Conservation (phyloP, 108 stramenopile genomes). For the Bacterosira constricta region DNA sequence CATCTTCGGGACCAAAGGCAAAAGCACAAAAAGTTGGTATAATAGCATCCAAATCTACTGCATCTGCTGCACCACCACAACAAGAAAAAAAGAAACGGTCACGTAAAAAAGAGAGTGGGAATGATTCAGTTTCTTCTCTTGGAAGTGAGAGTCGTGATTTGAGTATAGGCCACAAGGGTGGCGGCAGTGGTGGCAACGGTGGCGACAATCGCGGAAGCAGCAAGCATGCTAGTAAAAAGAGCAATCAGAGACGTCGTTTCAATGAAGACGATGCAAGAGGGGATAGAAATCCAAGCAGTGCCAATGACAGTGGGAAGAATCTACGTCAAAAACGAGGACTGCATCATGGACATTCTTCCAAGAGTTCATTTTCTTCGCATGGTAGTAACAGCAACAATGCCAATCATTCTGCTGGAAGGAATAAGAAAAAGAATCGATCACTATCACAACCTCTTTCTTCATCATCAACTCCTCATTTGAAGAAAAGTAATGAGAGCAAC, state of each 20-base stretch:
- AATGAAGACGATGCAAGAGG: slow-evolving; percentile 15
- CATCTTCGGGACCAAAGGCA: no score
- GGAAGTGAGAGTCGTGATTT: slow-evolving; percentile 28
- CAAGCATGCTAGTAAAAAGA: slow-evolving; percentile 32
- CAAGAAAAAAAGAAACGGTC: slow-evolving; percentile 36
- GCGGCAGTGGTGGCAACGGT: slow-evolving; percentile 14
- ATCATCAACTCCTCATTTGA: not conserved
- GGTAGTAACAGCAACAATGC: slow-evolving; percentile 11
- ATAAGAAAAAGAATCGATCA: slow-evolving; percentile 43
- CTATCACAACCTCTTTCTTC: slow-evolving; percentile 1
- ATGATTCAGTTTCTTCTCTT: slow-evolving; percentile 42
- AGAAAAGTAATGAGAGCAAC: not conserved
- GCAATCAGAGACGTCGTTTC: slow-evolving; percentile 53
- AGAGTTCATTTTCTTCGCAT: slow-evolving; percentile 38
- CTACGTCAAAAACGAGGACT: slow-evolving; percentile 43
- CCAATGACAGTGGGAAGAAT: not conserved
- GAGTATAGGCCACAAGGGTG: slow-evolving; percentile 3
- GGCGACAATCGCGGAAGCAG: not conserved
- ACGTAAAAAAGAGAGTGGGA: slow-evolving; percentile 27
- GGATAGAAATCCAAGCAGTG: not conserved
- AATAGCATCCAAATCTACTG: slow-evolving; percentile 1
- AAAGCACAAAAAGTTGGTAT: not conserved
- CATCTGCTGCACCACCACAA: slow-evolving; percentile 3
- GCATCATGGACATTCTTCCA: slow-evolving; percentile 38
- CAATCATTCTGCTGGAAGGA: slow-evolving; percentile 7